Percentiles rank a stretch among this genome's conserved stretches.
These are phyloP conservation scores for Sclerotiophoma versabilis DNA, from an alignment of 2,329 filamentous ascomycete genomes.

Conservation along the genomic window DNA sequence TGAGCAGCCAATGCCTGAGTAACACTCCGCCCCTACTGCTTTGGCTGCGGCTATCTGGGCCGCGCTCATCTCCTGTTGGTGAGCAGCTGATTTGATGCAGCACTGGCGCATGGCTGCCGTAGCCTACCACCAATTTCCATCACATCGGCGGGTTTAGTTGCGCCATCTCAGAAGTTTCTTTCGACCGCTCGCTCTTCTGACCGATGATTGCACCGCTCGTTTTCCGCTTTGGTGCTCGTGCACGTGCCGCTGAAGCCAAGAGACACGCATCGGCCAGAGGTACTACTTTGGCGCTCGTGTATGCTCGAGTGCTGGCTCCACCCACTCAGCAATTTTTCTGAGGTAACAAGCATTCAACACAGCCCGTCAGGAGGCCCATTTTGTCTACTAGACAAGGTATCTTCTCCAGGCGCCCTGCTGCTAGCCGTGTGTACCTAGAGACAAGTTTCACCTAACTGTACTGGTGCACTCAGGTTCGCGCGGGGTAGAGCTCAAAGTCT, in stretches of 20 bases:
- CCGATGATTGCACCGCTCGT: constrained; percentile 14
- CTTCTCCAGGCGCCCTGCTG: constrained; percentile 16
- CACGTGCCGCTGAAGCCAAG: constrained; percentile 40
- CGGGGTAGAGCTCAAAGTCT: constrained; percentile 20
- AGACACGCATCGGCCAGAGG: constrained; percentile 42
- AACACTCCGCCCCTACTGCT: constrained; percentile 12
- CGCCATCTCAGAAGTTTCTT: constrained; percentile 11
- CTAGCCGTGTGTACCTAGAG: constrained; percentile 32
- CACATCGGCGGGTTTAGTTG: constrained; percentile 7
- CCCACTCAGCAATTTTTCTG: constrained; percentile 39
- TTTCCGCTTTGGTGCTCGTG: constrained; percentile 19
- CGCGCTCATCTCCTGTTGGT: constrained; percentile 13
- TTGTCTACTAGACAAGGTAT: constrained; percentile 27
- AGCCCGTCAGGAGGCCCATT: constrained; percentile 35
- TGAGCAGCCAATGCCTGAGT: constrained; percentile 30
- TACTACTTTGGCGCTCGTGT: constrained; percentile 35
- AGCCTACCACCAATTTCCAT: constrained; percentile 3
- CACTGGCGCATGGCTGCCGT: constrained; percentile 12
- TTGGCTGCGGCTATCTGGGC: not conserved
- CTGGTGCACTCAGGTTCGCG: constrained; percentile 12
- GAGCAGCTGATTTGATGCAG: constrained; percentile 16
- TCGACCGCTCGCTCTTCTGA: constrained; percentile 6
- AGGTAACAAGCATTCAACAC: constrained; percentile 34
- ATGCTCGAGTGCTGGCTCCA: constrained; percentile 18
- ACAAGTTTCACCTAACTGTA: constrained; percentile 15